Conservation (phyloP, 257 asterid species). For the Capsicum pubescens region DNA sequence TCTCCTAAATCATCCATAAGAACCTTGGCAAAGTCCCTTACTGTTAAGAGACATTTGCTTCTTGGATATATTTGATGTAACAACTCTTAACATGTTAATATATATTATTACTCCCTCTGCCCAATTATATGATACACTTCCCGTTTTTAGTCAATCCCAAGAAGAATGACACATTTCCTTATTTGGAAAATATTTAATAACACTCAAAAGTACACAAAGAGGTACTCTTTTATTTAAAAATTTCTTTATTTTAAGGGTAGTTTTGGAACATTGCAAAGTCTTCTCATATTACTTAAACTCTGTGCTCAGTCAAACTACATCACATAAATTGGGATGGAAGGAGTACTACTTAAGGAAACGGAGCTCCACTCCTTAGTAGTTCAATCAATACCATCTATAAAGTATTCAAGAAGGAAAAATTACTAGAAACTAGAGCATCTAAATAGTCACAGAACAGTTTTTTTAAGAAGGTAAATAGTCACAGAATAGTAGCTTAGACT, state of each 20-base stretch:
- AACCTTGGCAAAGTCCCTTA: conserved; percentile 15
- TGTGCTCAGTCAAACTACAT: no score
- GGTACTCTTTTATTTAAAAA: no score
- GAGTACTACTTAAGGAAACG: not conserved
- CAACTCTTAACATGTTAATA: conserved; percentile 2
- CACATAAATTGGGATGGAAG: no score
- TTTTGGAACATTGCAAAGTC: no score
- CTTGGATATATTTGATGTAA: not conserved
- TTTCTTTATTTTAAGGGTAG: no score
- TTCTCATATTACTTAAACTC: no score
- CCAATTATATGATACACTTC: no score
- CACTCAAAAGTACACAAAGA: no score
- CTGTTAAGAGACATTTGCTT: not conserved
- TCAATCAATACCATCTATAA: conserved; percentile 10
- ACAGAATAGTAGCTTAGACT: not conserved
- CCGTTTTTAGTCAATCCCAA: no score
- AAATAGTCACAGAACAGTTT: not conserved
- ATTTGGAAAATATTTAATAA: no score
- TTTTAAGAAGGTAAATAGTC: not conserved
- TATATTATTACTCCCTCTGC: not conserved
- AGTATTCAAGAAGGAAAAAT: conserved; percentile 21
- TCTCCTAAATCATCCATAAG: not conserved
- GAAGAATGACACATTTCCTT: no score
- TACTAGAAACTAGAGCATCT: not conserved
- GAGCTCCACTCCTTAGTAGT: not conserved